phyloP scores from a whole-genome alignment of 805 yeast species.

The Metschnikowia gelsemii region DNA sequence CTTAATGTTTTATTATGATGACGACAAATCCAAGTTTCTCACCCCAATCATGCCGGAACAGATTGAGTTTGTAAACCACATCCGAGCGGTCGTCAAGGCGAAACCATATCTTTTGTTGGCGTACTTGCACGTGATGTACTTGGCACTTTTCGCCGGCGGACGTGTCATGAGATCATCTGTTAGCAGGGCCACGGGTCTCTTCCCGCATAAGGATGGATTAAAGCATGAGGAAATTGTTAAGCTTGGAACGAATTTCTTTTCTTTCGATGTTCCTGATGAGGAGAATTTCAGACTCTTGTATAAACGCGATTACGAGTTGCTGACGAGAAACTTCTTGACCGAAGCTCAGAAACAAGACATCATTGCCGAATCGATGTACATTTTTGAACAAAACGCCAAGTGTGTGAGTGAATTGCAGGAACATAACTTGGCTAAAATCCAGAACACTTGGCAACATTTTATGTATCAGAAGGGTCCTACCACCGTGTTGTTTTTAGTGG shows the following conservation, averaged over 20 bases:
- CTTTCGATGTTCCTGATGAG: constrained; percentile 68
- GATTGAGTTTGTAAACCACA: constrained; percentile 61
- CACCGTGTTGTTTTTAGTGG: constrained; percentile 32
- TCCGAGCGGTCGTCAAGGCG: constrained; percentile 49
- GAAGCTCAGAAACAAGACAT: constrained; percentile 71
- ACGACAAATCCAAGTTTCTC: constrained; percentile 52
- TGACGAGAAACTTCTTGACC: constrained; percentile 66
- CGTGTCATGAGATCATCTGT: constrained; percentile 66
- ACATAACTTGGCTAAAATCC: constrained; percentile 59
- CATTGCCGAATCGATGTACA: constrained; percentile 63
- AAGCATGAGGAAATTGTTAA: constrained; percentile 60
- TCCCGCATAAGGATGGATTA: constrained; percentile 71
- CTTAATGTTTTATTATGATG: constrained; percentile 63
- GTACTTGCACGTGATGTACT: constrained; percentile 80
- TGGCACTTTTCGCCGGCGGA: constrained; percentile 88
- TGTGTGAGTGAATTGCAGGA: constrained; percentile 67
- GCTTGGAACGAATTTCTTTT: constrained; percentile 63
- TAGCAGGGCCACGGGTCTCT: constrained; percentile 64
- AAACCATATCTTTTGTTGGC: constrained; percentile 75
- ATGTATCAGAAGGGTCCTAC: constrained; percentile 48
- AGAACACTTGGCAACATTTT: constrained; percentile 54
- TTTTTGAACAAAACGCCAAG: constrained; percentile 60
- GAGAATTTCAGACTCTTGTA: constrained; percentile 61
- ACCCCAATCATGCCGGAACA: constrained; percentile 61
- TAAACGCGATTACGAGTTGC: constrained; percentile 75